Percentiles rank a stretch among this genome's conserved stretches.
phyloP scores from a whole-genome alignment of 2,329 filamentous ascomycete genomes.

The Beauveria asiatica region DNA sequence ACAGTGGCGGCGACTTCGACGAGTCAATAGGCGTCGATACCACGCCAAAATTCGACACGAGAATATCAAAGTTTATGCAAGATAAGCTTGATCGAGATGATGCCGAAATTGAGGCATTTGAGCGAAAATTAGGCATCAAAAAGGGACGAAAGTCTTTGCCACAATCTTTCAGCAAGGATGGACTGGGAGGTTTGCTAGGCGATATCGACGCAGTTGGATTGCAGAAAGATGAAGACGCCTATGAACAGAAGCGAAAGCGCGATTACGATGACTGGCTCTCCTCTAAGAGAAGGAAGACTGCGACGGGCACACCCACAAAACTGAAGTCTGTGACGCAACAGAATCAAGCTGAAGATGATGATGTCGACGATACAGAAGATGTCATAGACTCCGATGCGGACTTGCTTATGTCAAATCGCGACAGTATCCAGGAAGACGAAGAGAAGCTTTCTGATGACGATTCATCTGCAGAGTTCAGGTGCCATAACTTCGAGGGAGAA shows the following conservation, averaged over 20 bases:
- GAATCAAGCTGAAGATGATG: conserved; percentile 21
- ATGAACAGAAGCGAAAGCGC: conserved; percentile 52
- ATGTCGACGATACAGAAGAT: conserved; percentile 18
- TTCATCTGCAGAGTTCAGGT: conserved; percentile 32
- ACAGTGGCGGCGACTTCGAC: conserved; percentile 17
- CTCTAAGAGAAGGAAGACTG: conserved; percentile 42
- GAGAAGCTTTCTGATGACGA: conserved; percentile 18
- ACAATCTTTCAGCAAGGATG: conserved; percentile 71
- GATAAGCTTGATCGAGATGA: conserved; percentile 71
- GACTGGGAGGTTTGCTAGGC: conserved; percentile 68
- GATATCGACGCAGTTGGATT: conserved; percentile 46
- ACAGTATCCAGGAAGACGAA: conserved; percentile 17
- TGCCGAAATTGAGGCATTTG: conserved; percentile 76
- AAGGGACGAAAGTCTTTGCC: conserved; percentile 67
- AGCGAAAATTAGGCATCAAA: conserved; percentile 77
- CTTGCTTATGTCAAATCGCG: conserved; percentile 23
- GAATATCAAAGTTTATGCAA: conserved; percentile 34
- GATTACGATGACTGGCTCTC: conserved; percentile 54
- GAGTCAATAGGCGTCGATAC: conserved; percentile 16
- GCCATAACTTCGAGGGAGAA: conserved; percentile 26
- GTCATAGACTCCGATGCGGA: conserved; percentile 27
- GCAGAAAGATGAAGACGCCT: conserved; percentile 41
- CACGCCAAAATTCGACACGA: conserved; percentile 20
- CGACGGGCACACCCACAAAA: conserved; percentile 18
- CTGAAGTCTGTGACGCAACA: conserved; percentile 21